Percentiles rank a stretch among this genome's conserved stretches.
Conservation (phyloP, 2,329 filamentous ascomycete species). For the Clarireedia hainanense region DNA sequence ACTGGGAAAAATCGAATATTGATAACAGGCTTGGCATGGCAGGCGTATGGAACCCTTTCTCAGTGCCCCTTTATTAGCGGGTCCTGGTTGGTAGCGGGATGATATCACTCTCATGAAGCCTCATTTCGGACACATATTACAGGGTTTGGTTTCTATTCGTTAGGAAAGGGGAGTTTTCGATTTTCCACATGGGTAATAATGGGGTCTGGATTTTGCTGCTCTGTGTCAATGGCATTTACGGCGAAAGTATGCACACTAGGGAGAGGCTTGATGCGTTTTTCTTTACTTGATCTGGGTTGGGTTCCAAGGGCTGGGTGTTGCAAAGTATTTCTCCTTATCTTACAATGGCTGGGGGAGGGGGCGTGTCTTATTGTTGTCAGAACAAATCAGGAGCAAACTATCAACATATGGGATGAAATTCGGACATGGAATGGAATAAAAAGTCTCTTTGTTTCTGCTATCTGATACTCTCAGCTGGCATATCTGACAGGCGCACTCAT, state of each 20-base stretch:
- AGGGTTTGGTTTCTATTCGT: background rate
- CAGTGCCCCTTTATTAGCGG: conserved; percentile 6
- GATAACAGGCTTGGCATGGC: conserved; percentile 11
- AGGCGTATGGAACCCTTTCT: conserved; percentile 10
- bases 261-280: background rate
- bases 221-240: background rate
- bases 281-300: background rate
- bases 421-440: background rate
- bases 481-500: background rate
- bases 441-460: background rate
- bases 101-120: background rate
- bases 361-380: background rate
- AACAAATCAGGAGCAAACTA: background rate
- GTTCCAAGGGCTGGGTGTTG: background rate
- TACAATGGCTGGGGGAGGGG: background rate
- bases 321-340: background rate
- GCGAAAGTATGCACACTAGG: background rate
- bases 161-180: background rate
- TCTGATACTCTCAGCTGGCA: background rate
- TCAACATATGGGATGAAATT: background rate
- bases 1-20: conserved; percentile 7
- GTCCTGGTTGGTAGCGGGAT: conserved; percentile 8
- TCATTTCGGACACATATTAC: conserved; percentile 5
- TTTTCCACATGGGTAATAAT: background rate
- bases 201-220: background rate